These are phyloP conservation scores for Rhododendron vialii DNA, from an alignment of 148 eudicot species.

Conservation along the genomic window DNA sequence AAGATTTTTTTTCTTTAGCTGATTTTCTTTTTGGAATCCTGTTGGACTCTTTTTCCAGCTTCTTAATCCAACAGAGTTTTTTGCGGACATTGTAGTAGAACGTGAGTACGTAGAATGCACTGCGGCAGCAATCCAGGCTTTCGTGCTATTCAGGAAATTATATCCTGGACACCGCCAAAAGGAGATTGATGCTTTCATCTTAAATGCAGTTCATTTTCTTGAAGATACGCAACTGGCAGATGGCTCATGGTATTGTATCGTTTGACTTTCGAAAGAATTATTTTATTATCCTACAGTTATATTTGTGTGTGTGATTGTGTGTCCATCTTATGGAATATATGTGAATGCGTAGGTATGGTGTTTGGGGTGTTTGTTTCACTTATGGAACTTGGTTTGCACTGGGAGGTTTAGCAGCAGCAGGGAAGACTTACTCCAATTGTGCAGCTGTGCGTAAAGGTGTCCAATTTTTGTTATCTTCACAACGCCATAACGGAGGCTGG, in stretches of 20 bases:
- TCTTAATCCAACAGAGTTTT: constrained; percentile 45
- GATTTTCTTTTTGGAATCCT: neutral
- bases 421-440: constrained; percentile 35
- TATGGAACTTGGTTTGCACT: constrained; percentile 52
- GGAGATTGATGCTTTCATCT: constrained; percentile 17
- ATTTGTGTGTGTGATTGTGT: neutral
- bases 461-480: constrained; percentile 27
- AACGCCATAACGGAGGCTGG: constrained; percentile 46
- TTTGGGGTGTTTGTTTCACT: constrained; percentile 56
- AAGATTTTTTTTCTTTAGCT: neutral
- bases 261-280: neutral
- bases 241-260: constrained; percentile 45
- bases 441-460: constrained; percentile 28
- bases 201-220: constrained; percentile 23
- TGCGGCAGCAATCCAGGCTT: constrained; percentile 22
- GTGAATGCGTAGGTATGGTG: constrained; percentile 32
- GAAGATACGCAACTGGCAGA: constrained; percentile 40
- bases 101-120: constrained; percentile 57
- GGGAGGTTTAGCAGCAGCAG: constrained; percentile 35
- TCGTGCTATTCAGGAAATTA: constrained; percentile 10
- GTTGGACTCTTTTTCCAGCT: constrained; percentile 21
- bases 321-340: neutral
- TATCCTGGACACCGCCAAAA: constrained; percentile 18
- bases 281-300: no score
- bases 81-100: constrained; percentile 24